Base-by-base conservation (phyloP, 139 green algal genomes). In the Pseudopediastrum boryanum region DNA sequence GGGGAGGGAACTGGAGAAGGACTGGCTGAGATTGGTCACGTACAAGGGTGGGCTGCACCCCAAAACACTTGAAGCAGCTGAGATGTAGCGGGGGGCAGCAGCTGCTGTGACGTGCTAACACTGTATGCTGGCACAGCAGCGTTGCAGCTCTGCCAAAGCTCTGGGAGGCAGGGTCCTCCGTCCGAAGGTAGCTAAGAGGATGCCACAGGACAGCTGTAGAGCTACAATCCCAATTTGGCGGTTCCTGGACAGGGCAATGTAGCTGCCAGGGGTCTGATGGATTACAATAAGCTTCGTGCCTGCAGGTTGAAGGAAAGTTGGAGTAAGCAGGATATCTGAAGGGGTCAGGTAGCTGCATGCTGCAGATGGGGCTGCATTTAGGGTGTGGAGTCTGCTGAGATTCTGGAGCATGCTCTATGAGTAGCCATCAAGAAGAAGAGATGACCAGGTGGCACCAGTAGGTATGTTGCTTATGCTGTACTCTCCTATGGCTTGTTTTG, bases 171-270 rank as follows among this genome's bases (percentile, higher is more conserved):
- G 43, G 9, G 43, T 25, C 4, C 62, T 25, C n/a, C 62, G 41
- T 8, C 41, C 29, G 19, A 81, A 81, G 1, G 61, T 44, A 33
- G 46, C 74, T 4, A 81, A n/a, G 62, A 81, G 54, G 23, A 81
- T 63, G 25, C 74, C 74, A 7, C 33, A 31, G n/a, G 62, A 63
- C 21, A 81, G 62, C n/a, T 81, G 70, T 10, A 71, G 6, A 46
- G 74, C 74, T n/a, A 64, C 2, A 2, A 81, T 41, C 7, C 74
- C 74, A 23, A 81, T 35, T 8, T 43, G 42, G 6, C 74, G 44
- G 33, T 63, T 62, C 61, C 51, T 64, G 10, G 74, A 81, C 12
- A 81, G 9, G 8, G 74, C 74, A 8, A 63, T n/a, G 51, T 44
- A 74, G 21, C 54, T 44, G 36, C 61, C 70, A 36, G 62, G 44